Evolutionary conservation across 1,284 basidiomycete species (phyloP), one percentile per base, ranked within the genome.

Genomic region (Cutaneotrichosporon daszewskae): DNA sequence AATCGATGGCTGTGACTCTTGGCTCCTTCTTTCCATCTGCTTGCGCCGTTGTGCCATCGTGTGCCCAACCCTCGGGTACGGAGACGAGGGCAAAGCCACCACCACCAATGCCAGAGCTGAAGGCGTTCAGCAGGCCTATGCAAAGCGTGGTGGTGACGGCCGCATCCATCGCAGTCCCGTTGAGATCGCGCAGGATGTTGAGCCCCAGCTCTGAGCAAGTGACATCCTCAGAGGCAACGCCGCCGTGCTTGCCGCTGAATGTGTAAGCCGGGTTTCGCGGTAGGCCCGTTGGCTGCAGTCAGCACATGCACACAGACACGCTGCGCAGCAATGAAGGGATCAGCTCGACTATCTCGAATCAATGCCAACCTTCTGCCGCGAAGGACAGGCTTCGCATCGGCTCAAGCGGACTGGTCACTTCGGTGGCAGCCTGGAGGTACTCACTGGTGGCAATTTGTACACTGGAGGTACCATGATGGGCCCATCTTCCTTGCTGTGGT

Each of bases 61-160:
- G 20, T 5, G 26, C 16, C 16, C 13, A 17, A 4, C 40, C 48
- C 16, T 52, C 42, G 3, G 90, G 87, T 8, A 91, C 74, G 17
- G 88, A 82, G 32, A 96, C 77, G 24, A 84, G 82, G 82, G 94
- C 88, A 64, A 92, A 91, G 0, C 91, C 91, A 22, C 89, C 91
- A 2, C 90, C 90, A 17, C 88, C 89, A 37, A 95, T 85, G 3
- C 89, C 76, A 8, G 72, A 70, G 76, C 85, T 85, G 68, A 92
- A 95, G 78, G 87, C 85, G 66, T 90, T 90, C 42, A 88, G 78
- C 1, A 90, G 84, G 3, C 90, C 90, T 28, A 81, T 78, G 63
- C 91, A 95, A 24, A 95, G 75, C 2, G 84, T 80, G 1, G 85
- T 76, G 28, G 83, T 81, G 40, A 96, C 79, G 0, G 83, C 84